Percentiles rank a stretch among this genome's conserved stretches.
Conservation (phyloP, 768 basidiomycete genomes). For the Rhodosporidiobolus sp. region DNA sequence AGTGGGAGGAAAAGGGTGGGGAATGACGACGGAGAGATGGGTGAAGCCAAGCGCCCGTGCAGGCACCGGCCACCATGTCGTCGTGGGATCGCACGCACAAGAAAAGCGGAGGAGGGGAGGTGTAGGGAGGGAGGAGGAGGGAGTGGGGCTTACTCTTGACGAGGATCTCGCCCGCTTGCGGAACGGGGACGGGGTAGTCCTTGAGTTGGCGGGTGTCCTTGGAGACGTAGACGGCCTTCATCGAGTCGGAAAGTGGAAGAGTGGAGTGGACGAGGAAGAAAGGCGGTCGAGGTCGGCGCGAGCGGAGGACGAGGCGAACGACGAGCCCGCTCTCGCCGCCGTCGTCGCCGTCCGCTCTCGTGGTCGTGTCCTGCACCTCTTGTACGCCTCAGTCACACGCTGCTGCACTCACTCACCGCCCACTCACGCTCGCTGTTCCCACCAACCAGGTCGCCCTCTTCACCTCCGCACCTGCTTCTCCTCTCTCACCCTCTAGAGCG, state of each 20-base stretch:
- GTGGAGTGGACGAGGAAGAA: not conserved
- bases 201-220: conserved; percentile 9
- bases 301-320: not conserved
- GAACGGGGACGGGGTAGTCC: conserved; percentile 10
- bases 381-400: too few relatives aligned
- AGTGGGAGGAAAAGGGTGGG: not conserved
- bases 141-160: conserved; percentile 31
- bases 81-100: too few relatives aligned
- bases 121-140: not conserved
- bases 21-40: not conserved
- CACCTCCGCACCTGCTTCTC: too few relatives aligned
- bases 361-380: too few relatives aligned
- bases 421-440: too few relatives aligned
- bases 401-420: too few relatives aligned
- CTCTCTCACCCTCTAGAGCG: too few relatives aligned
- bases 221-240: conserved; percentile 30
- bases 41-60: not conserved
- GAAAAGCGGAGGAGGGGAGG: too few relatives aligned
- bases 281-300: not conserved
- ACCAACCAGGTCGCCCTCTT: too few relatives aligned
- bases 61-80: not conserved
- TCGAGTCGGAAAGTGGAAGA: not conserved
- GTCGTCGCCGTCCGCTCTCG: not conserved
- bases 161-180: conserved; percentile 24
- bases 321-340: not conserved